Evolutionary conservation across 352 stramenopile genomes (phyloP).

Genomic region (Phytophthora nicotianae): DNA sequence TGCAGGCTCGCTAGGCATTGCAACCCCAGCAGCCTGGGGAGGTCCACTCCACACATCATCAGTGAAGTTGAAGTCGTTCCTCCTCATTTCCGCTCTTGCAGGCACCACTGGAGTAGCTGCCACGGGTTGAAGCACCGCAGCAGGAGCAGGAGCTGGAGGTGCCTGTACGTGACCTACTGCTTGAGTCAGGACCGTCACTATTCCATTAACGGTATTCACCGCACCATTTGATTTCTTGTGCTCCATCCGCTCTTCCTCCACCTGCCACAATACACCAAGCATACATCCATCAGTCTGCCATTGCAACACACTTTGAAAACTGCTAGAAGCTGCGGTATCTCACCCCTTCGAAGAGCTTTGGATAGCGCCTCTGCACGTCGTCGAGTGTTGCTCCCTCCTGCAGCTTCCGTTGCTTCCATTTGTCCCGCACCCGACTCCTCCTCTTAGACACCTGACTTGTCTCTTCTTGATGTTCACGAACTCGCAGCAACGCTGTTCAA

Average conservation of each 20-base stretch:
- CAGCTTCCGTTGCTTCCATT: conserved; percentile 41
- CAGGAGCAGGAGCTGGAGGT: background rate
- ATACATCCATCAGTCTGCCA: background rate
- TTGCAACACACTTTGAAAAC: background rate
- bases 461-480: conserved; percentile 19
- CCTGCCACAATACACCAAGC: conserved; percentile 12
- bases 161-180: background rate
- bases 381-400: conserved; percentile 39
- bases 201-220: background rate
- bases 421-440: conserved; percentile 39
- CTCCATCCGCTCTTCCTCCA: conserved; percentile 16
- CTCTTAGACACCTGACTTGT: conserved; percentile 37
- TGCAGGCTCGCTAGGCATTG: conserved; percentile 15
- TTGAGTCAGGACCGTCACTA: background rate
- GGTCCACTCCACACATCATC: conserved; percentile 24
- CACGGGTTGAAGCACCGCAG: background rate
- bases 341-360: conserved; percentile 54
- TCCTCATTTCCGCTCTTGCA: conserved; percentile 4
- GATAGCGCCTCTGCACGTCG: conserved; percentile 42
- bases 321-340: background rate
- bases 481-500: conserved; percentile 37
- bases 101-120: background rate
- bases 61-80: conserved; percentile 19
- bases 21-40: conserved; percentile 13
- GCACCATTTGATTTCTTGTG: conserved; percentile 6